Evolutionary conservation across 306 rosid species (phyloP).

Genomic region (Ammopiptanthus mongolicus): DNA sequence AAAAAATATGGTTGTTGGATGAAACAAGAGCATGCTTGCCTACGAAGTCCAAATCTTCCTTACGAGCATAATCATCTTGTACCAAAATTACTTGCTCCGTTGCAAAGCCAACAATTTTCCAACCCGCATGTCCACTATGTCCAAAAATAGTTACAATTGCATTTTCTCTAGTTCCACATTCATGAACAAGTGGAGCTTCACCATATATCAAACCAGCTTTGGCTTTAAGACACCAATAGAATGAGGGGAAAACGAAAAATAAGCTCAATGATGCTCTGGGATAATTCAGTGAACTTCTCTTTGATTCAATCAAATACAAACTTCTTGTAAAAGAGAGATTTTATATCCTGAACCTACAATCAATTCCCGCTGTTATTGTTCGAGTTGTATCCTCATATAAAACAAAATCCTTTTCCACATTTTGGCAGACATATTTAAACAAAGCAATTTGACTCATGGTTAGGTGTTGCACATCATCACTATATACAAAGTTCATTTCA

Average conservation of each 20-base stretch:
- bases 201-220: constrained; percentile 58
- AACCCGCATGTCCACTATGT: constrained; percentile 26
- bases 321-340: constrained; percentile 51
- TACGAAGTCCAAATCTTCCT: constrained; percentile 35
- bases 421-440: constrained; percentile 58
- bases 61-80: constrained; percentile 51
- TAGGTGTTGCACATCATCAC: constrained; percentile 84
- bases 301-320: constrained; percentile 47
- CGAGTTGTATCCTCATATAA: constrained; percentile 85
- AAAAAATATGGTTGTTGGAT: too few relatives aligned
- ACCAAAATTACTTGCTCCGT: constrained; percentile 83
- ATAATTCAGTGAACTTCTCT: constrained; percentile 35
- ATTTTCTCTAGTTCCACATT: too few relatives aligned
- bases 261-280: constrained; percentile 69
- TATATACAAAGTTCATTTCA: constrained; percentile 54
- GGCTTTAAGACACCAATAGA: constrained; percentile 63
- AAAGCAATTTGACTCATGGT: constrained; percentile 74
- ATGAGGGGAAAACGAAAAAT: constrained; percentile 54
- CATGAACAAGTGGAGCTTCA: too few relatives aligned
- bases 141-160: constrained; percentile 63
- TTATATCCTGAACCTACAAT: constrained; percentile 71
- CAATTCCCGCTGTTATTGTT: constrained; percentile 75
- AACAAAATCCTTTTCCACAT: constrained; percentile 75
- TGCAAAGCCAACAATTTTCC: constrained; percentile 64
- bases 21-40: constrained; percentile 79